phyloP scores from a whole-genome alignment of 306 rosid species.

The Ziziphus jujuba region DNA sequence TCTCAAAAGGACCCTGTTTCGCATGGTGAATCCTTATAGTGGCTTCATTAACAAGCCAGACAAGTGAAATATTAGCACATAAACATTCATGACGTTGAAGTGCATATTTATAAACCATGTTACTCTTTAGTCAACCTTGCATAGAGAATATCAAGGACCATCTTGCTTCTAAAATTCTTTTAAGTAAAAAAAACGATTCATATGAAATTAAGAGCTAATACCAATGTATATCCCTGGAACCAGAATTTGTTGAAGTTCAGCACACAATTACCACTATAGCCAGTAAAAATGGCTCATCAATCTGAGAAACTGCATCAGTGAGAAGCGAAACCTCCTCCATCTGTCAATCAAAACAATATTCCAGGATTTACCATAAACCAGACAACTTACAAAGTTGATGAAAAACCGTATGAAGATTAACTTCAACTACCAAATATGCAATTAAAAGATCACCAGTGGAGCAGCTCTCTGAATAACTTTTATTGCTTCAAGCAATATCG shows the following conservation, averaged over 20 bases:
- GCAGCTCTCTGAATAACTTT: conserved; percentile 84
- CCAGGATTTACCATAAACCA: conserved; percentile 36
- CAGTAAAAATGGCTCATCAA: conserved; percentile 98
- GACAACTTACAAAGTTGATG: conserved; percentile 22
- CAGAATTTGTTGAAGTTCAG: conserved; percentile 99
- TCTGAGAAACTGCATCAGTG: conserved; percentile 78
- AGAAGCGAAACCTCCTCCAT: conserved; percentile 99
- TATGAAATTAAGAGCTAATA: conserved; percentile 97
- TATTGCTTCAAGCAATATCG: conserved; percentile 64
- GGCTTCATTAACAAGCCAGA: conserved; percentile 19
- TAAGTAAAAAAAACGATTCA: conserved; percentile 33
- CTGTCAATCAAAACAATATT: conserved; percentile 61
- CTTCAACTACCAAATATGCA: conserved; percentile 73
- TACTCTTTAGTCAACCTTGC: conserved; percentile 19
- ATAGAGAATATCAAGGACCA: conserved; percentile 14
- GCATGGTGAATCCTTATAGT: background rate
- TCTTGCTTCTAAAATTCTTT: conserved; percentile 25
- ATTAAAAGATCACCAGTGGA: conserved; percentile 98
- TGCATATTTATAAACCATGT: background rate
- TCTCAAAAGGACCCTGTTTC: background rate
- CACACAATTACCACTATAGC: conserved; percentile 99
- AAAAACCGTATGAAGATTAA: conserved; percentile 31
- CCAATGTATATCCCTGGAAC: conserved; percentile 97
- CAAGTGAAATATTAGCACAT: conserved; percentile 6
- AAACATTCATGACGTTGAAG: background rate